phyloP scores from a whole-genome alignment of 2,329 filamentous ascomycete species.

The Chaetomium globosum region DNA sequence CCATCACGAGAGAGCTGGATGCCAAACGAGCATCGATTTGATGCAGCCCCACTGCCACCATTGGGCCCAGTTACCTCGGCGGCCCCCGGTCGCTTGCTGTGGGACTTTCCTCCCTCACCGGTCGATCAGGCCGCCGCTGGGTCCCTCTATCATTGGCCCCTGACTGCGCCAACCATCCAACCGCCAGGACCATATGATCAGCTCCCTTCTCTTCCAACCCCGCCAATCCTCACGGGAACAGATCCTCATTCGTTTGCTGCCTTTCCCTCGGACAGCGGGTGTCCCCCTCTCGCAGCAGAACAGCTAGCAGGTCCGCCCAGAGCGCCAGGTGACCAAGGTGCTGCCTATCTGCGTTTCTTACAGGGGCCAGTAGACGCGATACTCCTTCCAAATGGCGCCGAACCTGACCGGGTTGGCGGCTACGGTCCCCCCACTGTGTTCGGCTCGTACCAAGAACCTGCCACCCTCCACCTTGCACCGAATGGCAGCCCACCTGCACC shows the following conservation, averaged over 20 bases:
- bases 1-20: neutral
- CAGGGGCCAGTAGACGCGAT: neutral
- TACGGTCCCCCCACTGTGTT: neutral
- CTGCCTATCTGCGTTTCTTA: neutral
- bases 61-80: neutral
- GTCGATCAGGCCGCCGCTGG: conserved; percentile 12
- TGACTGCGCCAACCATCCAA: neutral
- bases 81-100: conserved; percentile 1
- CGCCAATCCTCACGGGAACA: neutral
- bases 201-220: conserved; percentile 2
- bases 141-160: neutral
- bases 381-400: neutral
- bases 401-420: neutral
- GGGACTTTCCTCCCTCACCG: conserved; percentile 6
- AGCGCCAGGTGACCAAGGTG: neutral
- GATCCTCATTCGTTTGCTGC: neutral
- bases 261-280: neutral
- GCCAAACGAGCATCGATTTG: neutral
- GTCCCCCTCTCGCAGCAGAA: neutral
- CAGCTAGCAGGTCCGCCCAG: neutral
- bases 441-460: neutral
- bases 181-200: neutral
- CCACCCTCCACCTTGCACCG: neutral
- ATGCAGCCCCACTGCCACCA: neutral
- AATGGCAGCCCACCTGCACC: neutral